Evolutionary conservation across 192 early-diverging fungal genomes (phyloP).

Genomic region (Umbelopsis sp.): DNA sequence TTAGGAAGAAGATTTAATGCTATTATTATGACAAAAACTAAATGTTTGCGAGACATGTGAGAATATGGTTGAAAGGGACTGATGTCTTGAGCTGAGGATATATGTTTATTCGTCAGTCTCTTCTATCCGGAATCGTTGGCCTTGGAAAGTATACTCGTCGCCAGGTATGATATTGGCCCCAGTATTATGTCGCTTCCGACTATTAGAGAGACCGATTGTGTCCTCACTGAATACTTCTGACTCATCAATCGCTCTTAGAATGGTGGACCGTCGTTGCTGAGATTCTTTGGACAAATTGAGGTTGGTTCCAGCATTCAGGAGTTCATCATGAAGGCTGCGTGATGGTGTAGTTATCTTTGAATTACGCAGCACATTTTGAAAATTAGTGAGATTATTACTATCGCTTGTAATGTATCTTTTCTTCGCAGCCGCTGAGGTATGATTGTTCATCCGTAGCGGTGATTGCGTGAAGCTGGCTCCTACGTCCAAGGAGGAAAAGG

Average conservation of each 20-base stretch:
- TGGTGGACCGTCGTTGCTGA: not conserved
- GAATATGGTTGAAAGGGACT: not conserved
- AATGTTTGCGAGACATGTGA: too few species aligned
- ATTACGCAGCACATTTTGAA: not conserved
- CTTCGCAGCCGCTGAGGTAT: not conserved
- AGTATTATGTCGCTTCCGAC: not conserved
- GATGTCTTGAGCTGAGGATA: not conserved
- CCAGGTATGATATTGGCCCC: slow-evolving; percentile 2
- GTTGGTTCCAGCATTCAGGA: not conserved
- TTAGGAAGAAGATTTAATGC: too few species aligned
- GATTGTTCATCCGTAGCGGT: not conserved
- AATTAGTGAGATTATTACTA: not conserved
- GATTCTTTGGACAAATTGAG: not conserved
- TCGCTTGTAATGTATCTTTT: not conserved
- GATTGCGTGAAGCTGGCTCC: too few species aligned
- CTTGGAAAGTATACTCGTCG: slow-evolving; percentile 13
- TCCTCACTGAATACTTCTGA: slow-evolving; percentile 5
- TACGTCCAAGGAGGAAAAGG: too few species aligned
- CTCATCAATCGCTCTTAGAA: not conserved
- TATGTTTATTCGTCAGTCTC: not conserved
- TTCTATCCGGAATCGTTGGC: slow-evolving; percentile 19
- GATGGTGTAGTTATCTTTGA: not conserved
- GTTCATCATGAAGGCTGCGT: slow-evolving; percentile 8
- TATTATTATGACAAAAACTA: too few species aligned
- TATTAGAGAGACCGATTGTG: not conserved